These are phyloP conservation scores for Helotiales sp. DNA, from an alignment of 2,329 filamentous ascomycete species.

Conservation along the genomic window DNA sequence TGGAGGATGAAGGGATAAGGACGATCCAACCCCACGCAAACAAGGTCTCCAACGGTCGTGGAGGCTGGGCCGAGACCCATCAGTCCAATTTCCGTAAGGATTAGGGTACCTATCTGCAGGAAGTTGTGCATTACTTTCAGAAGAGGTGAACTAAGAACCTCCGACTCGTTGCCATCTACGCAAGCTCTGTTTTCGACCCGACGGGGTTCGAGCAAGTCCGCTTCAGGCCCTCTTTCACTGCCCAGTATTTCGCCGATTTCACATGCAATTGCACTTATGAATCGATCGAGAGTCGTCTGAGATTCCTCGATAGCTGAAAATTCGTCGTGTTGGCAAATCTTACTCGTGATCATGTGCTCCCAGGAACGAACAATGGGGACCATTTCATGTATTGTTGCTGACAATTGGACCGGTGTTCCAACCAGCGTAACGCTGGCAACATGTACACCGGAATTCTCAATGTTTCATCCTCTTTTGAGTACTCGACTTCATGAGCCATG, in stretches of 20 bases:
- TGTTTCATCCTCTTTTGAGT: not conserved
- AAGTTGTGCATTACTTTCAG: no score
- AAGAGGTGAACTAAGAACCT: no score
- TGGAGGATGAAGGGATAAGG: not conserved
- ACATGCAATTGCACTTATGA: not conserved
- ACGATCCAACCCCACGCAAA: not conserved
- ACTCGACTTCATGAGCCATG: not conserved
- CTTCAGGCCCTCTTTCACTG: not conserved
- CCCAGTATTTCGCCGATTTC: not conserved
- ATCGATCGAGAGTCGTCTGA: not conserved
- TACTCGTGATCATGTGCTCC: not conserved
- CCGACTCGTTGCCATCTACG: no score
- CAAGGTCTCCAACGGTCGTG: not conserved
- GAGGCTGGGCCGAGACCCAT: not conserved
- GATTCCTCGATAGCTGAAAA: not conserved
- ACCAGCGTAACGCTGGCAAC: not conserved
- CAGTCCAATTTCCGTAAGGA: not conserved
- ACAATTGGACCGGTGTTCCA: not conserved
- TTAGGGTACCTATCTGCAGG: not conserved
- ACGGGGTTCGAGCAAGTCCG: not conserved
- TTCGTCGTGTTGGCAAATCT: not conserved
- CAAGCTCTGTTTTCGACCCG: not conserved
- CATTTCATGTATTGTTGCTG: not conserved
- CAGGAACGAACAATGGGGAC: not conserved
- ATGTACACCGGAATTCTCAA: not conserved